Evolutionary conservation across 495 filamentous ascomycete genomes (phyloP), one percentile per base, ranked within the genome.

Genomic region (Podospora australis): DNA sequence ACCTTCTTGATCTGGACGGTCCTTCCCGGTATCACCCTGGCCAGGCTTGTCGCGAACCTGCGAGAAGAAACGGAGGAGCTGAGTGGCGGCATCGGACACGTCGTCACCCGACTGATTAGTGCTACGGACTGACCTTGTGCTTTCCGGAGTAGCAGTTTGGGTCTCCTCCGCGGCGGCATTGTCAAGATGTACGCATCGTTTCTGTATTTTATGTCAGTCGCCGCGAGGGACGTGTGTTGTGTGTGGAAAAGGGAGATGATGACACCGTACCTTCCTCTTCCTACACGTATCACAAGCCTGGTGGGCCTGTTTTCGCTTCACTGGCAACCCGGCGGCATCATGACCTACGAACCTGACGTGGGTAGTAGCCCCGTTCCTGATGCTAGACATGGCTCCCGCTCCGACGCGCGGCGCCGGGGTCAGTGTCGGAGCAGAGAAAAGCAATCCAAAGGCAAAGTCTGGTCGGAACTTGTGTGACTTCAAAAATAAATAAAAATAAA

Each of bases 231-330:
- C 7, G 6, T 20, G 11, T 10, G 9, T 16, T 24, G 10, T 7
- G 36, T 22, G n/a, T n/a, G 1, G 14, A 13, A 35, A 21, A 44
- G 10, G 10, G 35, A 9, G n/a, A 32, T 2, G 17, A 10, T 9
- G n/a, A 28, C 13, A 11, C 22, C 17, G 16, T 41, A 65, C 60
- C 65, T 78, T 78, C 25, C 66, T 63, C 21, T 67, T 70, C 17
- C 72, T 66, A 52, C 74, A 78, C 3, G 52, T 48, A 0, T 59
- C 55, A 52, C 74, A 78, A 4, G 74, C 74, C 16, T 71, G 67
- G 2, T 60, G 57, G 19, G 71, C 70, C 55, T 78, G 74, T 48
- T 70, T 71, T 35, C 73, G 54, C 54, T 76, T 78, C 28, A 70
- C 50, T 23, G 70, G 70, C 50, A 70, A 42, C 9, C 71, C 72